Evolutionary conservation across 2,329 filamentous ascomycete species (phyloP), one percentile per base, ranked within the genome.

Genomic region (Fusarium verrucosum): DNA sequence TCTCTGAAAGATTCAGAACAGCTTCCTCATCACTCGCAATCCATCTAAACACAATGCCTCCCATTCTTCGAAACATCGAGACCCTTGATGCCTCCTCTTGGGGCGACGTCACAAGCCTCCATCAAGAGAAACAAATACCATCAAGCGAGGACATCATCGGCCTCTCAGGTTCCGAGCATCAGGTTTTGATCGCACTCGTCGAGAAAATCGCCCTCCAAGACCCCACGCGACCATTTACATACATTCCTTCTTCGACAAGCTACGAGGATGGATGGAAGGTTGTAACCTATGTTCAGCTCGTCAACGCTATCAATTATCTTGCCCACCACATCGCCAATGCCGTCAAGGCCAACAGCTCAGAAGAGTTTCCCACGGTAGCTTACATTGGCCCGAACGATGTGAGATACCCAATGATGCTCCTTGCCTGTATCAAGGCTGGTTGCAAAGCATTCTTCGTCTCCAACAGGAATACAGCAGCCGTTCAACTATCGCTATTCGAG

Each of bases 391-490:
- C 56, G 0, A 59, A 10, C 1, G 56, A 59, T 11, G 1, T 35
- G 3, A 11, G 56, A 13, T 59, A 59, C 7, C 19, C 33, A 0
- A 33, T 25, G 0, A 32, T 59, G 1, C 19, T 53, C 0, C 19
- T 59, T 0, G 54, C 56, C 5, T 59, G 38, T 10, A n/a, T 59
- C 0, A 44, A 35, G 2, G 54, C 54, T 0, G 38, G 56, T 2
- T 59, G 36, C n/a, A 59, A 53, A 2, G 56, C 45, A 0, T 37
- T 59, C 0, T 59, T 59, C 3, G 44, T 59, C 10, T 59, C 56
- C 0, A 54, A 54, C 0, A 19, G 56, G 7, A 59, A 59, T 3
- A 40, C 54, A 0, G 6, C 45, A 1, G 22, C 38, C 1, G 54
- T 59, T 4, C 56, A 59, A 7, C n/a, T 59, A 1, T 59, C 56